These are phyloP conservation scores for Pythium vanterpoolii DNA, from an alignment of 352 stramenopile species.

Conservation along the genomic window DNA sequence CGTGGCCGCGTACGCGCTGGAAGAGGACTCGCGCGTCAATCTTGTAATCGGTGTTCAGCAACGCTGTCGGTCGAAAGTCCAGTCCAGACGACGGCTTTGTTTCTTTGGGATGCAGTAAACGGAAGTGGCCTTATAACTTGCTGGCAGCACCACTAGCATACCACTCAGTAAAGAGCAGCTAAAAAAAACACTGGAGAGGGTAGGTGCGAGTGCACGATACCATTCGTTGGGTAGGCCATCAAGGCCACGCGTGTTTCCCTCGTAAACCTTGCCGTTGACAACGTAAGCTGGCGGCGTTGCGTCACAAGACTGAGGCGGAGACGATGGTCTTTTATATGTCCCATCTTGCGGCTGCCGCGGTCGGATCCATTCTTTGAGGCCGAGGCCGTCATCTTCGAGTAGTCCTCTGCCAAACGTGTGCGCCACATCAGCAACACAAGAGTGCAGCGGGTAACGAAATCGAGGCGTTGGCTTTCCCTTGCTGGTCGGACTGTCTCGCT, in stretches of 20 bases:
- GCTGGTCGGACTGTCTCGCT: background rate
- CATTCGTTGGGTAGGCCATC: slow-evolving; percentile 12
- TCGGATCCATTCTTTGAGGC: background rate
- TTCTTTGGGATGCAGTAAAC: slow-evolving; percentile 11
- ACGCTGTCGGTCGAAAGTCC: slow-evolving; percentile 5
- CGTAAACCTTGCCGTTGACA: background rate
- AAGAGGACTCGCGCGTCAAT: slow-evolving; percentile 4
- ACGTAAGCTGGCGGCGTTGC: background rate
- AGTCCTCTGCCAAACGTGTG: background rate
- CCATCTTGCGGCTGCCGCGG: background rate
- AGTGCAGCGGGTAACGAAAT: background rate
- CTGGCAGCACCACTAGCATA: background rate
- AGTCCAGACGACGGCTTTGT: background rate
- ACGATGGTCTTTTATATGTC: background rate
- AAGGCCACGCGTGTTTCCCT: slow-evolving; percentile 3
- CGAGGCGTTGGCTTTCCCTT: no score
- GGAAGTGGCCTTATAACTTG: background rate
- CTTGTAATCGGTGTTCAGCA: slow-evolving; percentile 16
- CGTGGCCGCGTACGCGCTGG: background rate
- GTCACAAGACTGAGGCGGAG: background rate
- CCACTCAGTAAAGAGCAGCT: background rate
- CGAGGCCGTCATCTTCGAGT: background rate
- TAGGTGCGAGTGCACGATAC: background rate
- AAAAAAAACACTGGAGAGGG: background rate
- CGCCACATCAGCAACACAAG: background rate